These are phyloP conservation scores for Fusarium sterilihyphosum DNA, from an alignment of 2,329 filamentous ascomycete genomes.

Conservation along the genomic window DNA sequence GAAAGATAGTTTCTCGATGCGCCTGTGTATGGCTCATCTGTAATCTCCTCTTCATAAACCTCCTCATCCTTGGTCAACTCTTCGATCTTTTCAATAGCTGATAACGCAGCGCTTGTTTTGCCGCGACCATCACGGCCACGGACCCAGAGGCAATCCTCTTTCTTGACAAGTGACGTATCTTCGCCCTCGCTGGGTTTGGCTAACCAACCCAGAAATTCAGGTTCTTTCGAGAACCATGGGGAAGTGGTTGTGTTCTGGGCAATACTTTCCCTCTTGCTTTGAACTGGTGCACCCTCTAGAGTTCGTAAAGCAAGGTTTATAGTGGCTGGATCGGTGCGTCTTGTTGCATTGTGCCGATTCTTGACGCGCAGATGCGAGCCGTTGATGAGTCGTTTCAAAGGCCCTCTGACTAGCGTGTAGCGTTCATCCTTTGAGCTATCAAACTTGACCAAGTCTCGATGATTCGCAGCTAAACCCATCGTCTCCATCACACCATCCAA, in stretches of 20 bases:
- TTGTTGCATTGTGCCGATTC: conserved; percentile 50
- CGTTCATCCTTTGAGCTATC: conserved; percentile 52
- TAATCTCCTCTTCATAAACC: conserved; percentile 44
- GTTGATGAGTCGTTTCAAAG: conserved; percentile 51
- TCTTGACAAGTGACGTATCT: background rate
- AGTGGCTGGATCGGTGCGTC: conserved; percentile 48
- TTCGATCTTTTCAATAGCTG: conserved; percentile 51
- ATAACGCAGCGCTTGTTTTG: conserved; percentile 54
- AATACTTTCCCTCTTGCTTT: conserved; percentile 48
- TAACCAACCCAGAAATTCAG: conserved; percentile 51
- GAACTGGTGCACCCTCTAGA: conserved; percentile 48
- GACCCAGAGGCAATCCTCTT: conserved; percentile 51
- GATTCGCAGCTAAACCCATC: conserved; percentile 50
- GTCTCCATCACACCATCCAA: conserved; percentile 48
- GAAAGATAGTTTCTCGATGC: conserved; percentile 45
- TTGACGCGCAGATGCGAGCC: conserved; percentile 49
- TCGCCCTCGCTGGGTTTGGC: conserved; percentile 24
- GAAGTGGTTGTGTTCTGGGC: conserved; percentile 47
- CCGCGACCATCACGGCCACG: conserved; percentile 54
- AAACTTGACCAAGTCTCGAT: conserved; percentile 55
- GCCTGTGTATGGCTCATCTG: background rate
- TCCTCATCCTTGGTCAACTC: conserved; percentile 39
- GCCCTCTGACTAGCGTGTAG: conserved; percentile 50
- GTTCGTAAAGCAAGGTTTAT: conserved; percentile 47
- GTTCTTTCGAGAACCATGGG: conserved; percentile 52